Conservation (phyloP, 2,329 filamentous ascomycete species). For the Aspergillus glaucus region DNA sequence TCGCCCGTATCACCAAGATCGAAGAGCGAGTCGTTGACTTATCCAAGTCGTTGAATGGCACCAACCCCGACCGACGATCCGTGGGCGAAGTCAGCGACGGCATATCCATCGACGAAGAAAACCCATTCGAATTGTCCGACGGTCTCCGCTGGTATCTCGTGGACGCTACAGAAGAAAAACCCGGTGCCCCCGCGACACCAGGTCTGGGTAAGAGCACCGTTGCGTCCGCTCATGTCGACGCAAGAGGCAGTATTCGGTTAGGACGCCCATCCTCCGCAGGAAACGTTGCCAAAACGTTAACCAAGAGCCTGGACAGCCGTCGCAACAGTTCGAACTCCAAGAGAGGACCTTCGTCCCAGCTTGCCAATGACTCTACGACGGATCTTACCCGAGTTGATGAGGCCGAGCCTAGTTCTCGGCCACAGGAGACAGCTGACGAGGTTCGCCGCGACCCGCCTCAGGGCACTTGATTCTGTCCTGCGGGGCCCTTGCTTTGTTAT, state of each 20-base stretch:
- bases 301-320: slow-evolving; percentile 83
- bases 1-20: slow-evolving; percentile 83
- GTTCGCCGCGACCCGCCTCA: slow-evolving; percentile 43
- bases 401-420: slow-evolving; percentile 26
- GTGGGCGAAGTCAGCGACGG: slow-evolving; percentile 48
- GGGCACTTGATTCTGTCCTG: slow-evolving; percentile 32
- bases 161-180: slow-evolving; percentile 88
- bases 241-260: slow-evolving; percentile 60
- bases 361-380: slow-evolving; percentile 27
- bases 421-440: slow-evolving; percentile 41
- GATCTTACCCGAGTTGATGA: slow-evolving; percentile 33
- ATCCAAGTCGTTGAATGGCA: slow-evolving; percentile 64
- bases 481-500: slow-evolving; percentile 3
- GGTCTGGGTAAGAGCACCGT: slow-evolving; percentile 89
- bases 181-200: slow-evolving; percentile 83
- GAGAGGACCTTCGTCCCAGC: slow-evolving; percentile 50
- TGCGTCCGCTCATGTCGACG: slow-evolving; percentile 78
- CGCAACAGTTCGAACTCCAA: slow-evolving; percentile 82
- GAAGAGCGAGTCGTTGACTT: slow-evolving; percentile 92
- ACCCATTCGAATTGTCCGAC: slow-evolving; percentile 93
- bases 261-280: slow-evolving; percentile 56
- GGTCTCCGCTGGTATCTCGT: slow-evolving; percentile 94
- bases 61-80: slow-evolving; percentile 48
- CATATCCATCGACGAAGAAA: slow-evolving; percentile 71
- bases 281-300: slow-evolving; percentile 69